These are phyloP conservation scores for Alnus rubra DNA, from an alignment of 306 rosid genomes.

Conservation along the genomic window DNA sequence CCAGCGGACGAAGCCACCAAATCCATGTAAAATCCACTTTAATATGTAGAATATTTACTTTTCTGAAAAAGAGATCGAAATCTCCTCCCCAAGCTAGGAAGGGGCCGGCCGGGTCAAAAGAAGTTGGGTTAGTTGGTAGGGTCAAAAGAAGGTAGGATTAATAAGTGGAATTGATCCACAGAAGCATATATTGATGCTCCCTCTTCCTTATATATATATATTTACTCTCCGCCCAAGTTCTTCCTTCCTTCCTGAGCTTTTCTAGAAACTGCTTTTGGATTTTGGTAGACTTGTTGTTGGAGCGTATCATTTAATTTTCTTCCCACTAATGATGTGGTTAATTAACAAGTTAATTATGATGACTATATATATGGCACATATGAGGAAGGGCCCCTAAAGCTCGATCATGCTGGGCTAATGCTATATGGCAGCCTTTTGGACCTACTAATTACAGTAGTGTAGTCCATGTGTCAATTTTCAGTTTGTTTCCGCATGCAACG, in stretches of 20 bases:
- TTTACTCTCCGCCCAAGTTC: background rate
- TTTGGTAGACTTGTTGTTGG: background rate
- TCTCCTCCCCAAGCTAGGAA: constrained; percentile 11
- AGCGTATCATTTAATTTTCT: background rate
- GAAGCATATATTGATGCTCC: background rate
- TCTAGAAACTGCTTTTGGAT: background rate
- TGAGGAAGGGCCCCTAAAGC: background rate
- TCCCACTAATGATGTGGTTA: background rate
- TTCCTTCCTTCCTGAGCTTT: background rate
- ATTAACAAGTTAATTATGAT: background rate
- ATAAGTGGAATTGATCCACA: background rate
- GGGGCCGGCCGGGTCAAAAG: background rate
- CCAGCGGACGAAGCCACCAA: constrained; percentile 7
- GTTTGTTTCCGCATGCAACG: constrained; percentile 4
- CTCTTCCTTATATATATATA: no score
- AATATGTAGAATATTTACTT: no score
- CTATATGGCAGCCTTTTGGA: background rate
- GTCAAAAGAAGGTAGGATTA: background rate
- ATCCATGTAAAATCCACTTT: constrained; percentile 12
- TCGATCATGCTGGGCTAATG: background rate
- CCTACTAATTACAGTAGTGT: background rate
- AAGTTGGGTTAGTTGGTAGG: no score
- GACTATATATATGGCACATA: no score
- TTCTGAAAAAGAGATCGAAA: background rate
- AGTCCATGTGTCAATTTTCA: background rate